A percentile compares a stretch with the other conserved stretches of the same genome.
Evolutionary conservation across 1,139 yeast genomes (phyloP).

Genomic region (Komagataea norvegica): DNA sequence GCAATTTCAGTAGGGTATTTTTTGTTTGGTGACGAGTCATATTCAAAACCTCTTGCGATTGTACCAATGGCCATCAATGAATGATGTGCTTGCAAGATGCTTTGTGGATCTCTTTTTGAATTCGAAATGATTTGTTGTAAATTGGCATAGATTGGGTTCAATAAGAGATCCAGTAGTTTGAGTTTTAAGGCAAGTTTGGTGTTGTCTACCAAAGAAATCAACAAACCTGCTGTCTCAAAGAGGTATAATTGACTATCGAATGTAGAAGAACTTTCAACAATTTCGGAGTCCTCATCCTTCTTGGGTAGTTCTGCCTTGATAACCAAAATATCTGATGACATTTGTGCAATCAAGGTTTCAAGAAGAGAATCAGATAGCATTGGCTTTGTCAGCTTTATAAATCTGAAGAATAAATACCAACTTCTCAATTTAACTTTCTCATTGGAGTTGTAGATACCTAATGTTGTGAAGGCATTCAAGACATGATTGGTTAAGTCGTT

Average conservation of each 20-base stretch:
- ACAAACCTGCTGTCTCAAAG: conserved; percentile 74
- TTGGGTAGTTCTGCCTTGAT: conserved; percentile 55
- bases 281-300: conserved; percentile 44
- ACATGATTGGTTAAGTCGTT: conserved; percentile 56
- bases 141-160: conserved; percentile 74
- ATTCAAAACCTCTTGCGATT: conserved; percentile 68
- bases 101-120: conserved; percentile 39
- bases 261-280: conserved; percentile 51
- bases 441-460: conserved; percentile 69
- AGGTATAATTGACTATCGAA: conserved; percentile 79
- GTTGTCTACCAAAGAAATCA: conserved; percentile 48
- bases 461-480: conserved; percentile 74
- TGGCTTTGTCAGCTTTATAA: conserved; percentile 73
- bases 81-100: conserved; percentile 77
- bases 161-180: conserved; percentile 52
- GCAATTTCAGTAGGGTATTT: conserved; percentile 32
- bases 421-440: conserved; percentile 76
- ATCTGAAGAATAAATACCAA: conserved; percentile 86
- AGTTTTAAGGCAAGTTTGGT: conserved; percentile 33
- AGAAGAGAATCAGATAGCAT: conserved; percentile 47
- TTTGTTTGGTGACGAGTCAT: conserved; percentile 25
- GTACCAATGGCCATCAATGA: conserved; percentile 86
- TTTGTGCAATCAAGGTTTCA: conserved; percentile 45
- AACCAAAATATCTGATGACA: conserved; percentile 43
- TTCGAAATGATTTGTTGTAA: conserved; percentile 62